Percentiles rank a stretch among this genome's conserved stretches.
Evolutionary conservation across 306 rosid genomes (phyloP).

Genomic region (Medicago arabica): DNA sequence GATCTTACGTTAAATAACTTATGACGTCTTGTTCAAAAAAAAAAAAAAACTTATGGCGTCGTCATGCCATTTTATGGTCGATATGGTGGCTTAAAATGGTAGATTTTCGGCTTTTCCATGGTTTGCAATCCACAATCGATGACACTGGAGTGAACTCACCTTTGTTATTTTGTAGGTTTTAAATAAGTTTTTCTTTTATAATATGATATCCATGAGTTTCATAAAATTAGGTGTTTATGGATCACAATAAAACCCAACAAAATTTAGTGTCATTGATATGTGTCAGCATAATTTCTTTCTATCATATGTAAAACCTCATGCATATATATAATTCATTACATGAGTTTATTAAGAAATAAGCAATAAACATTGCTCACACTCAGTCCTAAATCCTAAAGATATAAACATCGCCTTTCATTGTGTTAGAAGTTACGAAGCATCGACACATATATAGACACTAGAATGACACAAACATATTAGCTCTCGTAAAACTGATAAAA

Average conservation of each 20-base stretch:
- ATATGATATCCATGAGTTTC: not conserved
- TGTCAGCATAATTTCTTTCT: not conserved
- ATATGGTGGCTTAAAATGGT: not conserved
- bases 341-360: constrained; percentile 1
- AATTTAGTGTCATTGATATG: not conserved
- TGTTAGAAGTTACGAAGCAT: not conserved
- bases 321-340: not conserved
- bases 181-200: not conserved
- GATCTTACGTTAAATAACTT: not conserved
- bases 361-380: not conserved
- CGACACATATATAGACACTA: not conserved
- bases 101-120: not conserved
- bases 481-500: not conserved
- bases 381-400: not conserved
- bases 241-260: not conserved
- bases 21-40: no score
- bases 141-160: not conserved
- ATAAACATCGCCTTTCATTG: not conserved
- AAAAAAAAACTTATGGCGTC: no score
- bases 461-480: not conserved
- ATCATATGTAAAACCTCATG: not conserved
- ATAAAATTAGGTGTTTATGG: not conserved
- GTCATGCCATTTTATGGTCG: not conserved
- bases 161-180: not conserved
- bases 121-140: not conserved